Evolutionary conservation across 108 stramenopile genomes (phyloP).

Genomic region (Cyclotella baltica): DNA sequence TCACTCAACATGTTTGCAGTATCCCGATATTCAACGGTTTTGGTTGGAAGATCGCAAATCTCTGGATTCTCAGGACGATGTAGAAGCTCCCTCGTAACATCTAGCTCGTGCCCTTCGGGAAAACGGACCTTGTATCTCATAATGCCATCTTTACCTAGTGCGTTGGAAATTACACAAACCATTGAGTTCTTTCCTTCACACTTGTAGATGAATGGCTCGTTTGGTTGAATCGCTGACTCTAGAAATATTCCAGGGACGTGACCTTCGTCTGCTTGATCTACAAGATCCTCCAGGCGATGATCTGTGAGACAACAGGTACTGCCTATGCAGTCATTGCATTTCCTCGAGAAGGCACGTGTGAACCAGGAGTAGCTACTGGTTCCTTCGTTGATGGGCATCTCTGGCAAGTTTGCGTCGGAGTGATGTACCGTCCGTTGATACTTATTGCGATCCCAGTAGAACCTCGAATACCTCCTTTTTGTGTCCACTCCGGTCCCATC

Average conservation of each 20-base stretch:
- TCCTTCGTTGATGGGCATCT: constrained; percentile 20
- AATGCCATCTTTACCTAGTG: background rate
- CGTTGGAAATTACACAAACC: background rate
- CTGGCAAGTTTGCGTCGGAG: constrained; percentile 7
- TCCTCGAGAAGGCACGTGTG: background rate
- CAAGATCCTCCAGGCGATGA: background rate
- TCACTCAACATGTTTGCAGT: background rate
- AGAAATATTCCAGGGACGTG: background rate
- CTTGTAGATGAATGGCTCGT: constrained; percentile 18
- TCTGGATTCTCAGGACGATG: background rate
- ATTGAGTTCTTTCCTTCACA: background rate
- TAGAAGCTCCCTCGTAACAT: background rate
- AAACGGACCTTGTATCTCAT: background rate
- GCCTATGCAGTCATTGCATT: background rate
- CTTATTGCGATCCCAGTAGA: constrained; percentile 14
- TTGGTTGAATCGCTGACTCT: constrained; percentile 1
- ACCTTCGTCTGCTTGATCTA: too few species aligned
- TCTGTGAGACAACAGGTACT: background rate
- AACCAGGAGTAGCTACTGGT: background rate
- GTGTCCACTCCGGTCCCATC: constrained; percentile 9
- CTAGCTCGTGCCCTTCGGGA: background rate
- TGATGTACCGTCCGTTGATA: background rate
- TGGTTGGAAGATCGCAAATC: background rate
- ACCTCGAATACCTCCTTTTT: background rate
- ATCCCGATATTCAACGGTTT: background rate